Evolutionary conservation across 257 asterid species (phyloP).

Genomic region (Solanum acaule): DNA sequence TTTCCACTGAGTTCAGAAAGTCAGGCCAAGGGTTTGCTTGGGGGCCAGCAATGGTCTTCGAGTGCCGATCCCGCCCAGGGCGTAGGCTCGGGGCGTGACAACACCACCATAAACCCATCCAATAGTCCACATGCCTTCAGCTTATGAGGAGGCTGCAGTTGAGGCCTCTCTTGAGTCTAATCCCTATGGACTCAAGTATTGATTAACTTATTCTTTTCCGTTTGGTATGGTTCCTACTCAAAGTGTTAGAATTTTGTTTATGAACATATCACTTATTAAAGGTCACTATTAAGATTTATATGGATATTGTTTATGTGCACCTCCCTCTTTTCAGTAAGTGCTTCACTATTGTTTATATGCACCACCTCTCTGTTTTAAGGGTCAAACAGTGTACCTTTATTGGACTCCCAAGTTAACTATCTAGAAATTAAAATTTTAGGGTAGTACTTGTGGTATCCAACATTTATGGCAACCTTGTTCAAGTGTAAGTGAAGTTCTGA

Average conservation of each 20-base stretch:
- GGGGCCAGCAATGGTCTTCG: too few species aligned
- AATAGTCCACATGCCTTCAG: slow-evolving; percentile 35
- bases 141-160: slow-evolving; percentile 87
- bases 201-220: neutral
- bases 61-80: too few species aligned
- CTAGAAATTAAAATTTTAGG: too few species aligned
- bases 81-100: too few species aligned
- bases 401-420: neutral
- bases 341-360: neutral
- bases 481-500: neutral
- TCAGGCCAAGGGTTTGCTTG: too few species aligned
- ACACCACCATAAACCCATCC: slow-evolving; percentile 95
- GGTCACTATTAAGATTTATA: neutral
- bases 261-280: neutral
- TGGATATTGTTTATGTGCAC: neutral
- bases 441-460: neutral
- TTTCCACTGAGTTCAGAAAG: too few species aligned
- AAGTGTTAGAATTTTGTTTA: neutral
- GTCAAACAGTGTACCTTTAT: neutral
- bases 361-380: neutral
- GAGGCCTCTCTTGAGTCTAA: slow-evolving; percentile 87
- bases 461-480: neutral
- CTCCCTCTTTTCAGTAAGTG: neutral
- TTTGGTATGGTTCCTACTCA: neutral
- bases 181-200: slow-evolving; percentile 84